Percentiles rank a stretch among this genome's conserved stretches.
Conservation (phyloP, 345 rosid species). For the Rubroshorea leprosula region DNA sequence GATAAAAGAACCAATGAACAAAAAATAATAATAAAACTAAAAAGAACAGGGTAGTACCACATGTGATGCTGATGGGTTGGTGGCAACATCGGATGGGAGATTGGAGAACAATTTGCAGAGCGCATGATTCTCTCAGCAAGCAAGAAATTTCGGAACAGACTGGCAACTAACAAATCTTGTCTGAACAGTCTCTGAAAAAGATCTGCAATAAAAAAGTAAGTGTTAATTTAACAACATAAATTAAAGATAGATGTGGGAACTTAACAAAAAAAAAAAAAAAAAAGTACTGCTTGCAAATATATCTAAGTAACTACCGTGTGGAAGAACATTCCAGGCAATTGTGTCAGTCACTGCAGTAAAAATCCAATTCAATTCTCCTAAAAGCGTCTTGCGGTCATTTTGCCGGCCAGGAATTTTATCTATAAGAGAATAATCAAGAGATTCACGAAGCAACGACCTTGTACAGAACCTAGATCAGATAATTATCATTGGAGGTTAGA, state of each 20-base stretch:
- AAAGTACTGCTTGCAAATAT: background rate
- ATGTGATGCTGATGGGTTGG: conserved; percentile 99
- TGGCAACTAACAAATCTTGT: conserved; percentile 95
- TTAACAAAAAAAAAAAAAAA: no score
- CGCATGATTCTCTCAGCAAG: conserved; percentile 99
- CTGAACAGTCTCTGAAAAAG: conserved; percentile 94
- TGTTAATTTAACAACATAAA: conserved; percentile 12
- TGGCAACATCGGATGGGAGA: conserved; percentile 92
- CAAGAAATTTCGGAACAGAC: conserved; percentile 89
- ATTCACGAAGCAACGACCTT: conserved; percentile 82
- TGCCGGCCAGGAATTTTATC: conserved; percentile 99
- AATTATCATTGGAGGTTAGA: conserved; percentile 21
- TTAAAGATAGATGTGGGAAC: conserved; percentile 7
- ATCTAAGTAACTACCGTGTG: conserved; percentile 65
- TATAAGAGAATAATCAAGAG: conserved; percentile 74
- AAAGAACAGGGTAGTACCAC: conserved; percentile 55
- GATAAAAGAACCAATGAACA: background rate
- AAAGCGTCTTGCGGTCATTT: conserved; percentile 90
- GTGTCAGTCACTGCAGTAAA: conserved; percentile 99
- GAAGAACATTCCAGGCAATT: conserved; percentile 99
- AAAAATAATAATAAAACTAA: background rate
- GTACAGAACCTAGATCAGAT: conserved; percentile 69
- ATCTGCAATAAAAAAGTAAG: conserved; percentile 46
- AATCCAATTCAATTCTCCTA: conserved; percentile 99
- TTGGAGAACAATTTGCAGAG: conserved; percentile 95